These are phyloP conservation scores for Rutidosis leptorrhynchoides DNA, from an alignment of 129 eudicot genomes.

Conservation along the genomic window DNA sequence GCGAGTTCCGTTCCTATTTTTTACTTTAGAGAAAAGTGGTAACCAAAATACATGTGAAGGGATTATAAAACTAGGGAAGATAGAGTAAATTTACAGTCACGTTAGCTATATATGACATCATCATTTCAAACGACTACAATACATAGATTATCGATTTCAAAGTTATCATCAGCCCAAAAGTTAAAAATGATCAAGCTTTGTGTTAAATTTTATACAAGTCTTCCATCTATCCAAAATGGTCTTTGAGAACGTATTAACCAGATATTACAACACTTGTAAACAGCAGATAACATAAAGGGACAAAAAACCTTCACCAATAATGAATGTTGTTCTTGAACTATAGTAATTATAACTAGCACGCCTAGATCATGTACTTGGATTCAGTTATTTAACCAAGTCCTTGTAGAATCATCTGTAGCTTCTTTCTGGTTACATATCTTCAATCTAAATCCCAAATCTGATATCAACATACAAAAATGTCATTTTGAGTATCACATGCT, in stretches of 20 bases:
- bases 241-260: neutral
- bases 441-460: constrained; percentile 72
- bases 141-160: too few relatives aligned
- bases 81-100: too few relatives aligned
- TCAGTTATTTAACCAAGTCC: constrained; percentile 10
- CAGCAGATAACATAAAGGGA: neutral
- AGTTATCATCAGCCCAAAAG: too few relatives aligned
- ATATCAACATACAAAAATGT: constrained; percentile 19
- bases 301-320: neutral
- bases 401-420: neutral
- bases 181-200: neutral
- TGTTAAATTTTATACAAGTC: neutral
- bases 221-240: neutral
- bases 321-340: neutral
- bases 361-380: neutral
- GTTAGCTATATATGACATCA: too few relatives aligned
- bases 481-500: neutral
- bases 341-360: neutral
- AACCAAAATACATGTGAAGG: too few relatives aligned
- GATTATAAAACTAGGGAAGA: too few relatives aligned
- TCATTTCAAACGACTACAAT: too few relatives aligned
- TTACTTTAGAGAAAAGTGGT: too few relatives aligned
- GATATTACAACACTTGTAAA: neutral
- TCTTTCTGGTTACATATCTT: constrained; percentile 8
- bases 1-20: too few relatives aligned